Conservation (phyloP, 176 grass and related monocot species). For the Melocanna baccifera region DNA sequence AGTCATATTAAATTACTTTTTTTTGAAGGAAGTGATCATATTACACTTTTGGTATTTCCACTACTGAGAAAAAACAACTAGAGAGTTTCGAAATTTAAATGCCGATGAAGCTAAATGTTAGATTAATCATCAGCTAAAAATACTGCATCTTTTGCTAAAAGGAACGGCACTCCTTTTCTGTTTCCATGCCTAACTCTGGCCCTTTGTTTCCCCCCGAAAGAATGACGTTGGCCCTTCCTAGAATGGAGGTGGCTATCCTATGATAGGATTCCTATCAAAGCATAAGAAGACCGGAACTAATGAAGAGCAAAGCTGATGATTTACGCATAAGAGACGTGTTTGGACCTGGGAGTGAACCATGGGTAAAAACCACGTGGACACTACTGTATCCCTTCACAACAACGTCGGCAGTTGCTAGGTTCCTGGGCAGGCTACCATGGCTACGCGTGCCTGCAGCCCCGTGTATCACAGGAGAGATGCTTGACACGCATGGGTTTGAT, state of each 20-base stretch:
- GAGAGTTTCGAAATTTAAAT: no score
- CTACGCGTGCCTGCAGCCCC: not conserved
- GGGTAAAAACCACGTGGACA: not conserved
- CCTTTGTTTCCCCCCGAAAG: not conserved
- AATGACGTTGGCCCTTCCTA: not conserved
- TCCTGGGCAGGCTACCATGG: not conserved
- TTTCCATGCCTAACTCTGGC: not conserved
- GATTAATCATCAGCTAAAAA: not conserved
- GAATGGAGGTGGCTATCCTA: not conserved
- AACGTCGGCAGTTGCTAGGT: not conserved
- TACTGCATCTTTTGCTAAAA: not conserved
- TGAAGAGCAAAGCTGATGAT: not conserved
- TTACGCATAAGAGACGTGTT: conserved; percentile 25
- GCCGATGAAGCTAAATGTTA: not conserved
- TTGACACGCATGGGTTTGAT: not conserved
- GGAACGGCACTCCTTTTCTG: not conserved
- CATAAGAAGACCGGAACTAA: not conserved
- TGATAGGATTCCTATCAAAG: no score
- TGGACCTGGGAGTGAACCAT: conserved; percentile 26
- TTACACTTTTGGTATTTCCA: not conserved
- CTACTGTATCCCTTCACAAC: not conserved
- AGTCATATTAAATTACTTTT: not conserved
- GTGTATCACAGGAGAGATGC: no score
- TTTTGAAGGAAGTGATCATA: not conserved
- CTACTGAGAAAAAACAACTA: no score